Evolutionary conservation across 1,139 yeast genomes (phyloP).

Genomic region (Yamadazyma taylorii): DNA sequence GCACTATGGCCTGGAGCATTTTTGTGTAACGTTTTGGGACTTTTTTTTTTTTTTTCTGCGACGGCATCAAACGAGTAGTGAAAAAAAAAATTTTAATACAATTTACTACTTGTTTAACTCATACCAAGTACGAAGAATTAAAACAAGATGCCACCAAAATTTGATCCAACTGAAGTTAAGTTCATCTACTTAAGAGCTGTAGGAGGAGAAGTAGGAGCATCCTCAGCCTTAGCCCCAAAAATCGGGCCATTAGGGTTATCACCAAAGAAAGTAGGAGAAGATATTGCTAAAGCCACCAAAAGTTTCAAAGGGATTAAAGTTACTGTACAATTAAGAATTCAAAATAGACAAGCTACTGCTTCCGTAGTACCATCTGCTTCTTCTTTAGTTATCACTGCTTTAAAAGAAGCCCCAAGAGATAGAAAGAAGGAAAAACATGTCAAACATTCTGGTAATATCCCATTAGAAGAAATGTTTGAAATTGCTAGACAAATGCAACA

Average conservation of each 20-base stretch:
- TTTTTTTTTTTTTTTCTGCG: conserved; percentile 1
- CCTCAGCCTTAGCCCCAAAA: conserved; percentile 99
- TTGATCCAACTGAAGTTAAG: conserved; percentile 98
- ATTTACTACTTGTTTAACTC: conserved; percentile 8
- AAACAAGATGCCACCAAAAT: conserved; percentile 84
- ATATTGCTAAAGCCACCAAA: conserved; percentile 99
- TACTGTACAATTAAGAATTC: conserved; percentile 97
- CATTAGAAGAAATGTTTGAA: conserved; percentile 94
- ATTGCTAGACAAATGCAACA: conserved; percentile 97
- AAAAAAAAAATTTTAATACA: conserved; percentile 17
- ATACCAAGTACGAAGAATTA: conserved; percentile 9
- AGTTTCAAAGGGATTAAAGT: conserved; percentile 99
- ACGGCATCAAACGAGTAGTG: background rate
- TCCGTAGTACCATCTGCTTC: conserved; percentile 99
- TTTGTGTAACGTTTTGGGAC: conserved; percentile 3
- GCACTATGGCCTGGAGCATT: background rate
- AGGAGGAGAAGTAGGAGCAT: conserved; percentile 99
- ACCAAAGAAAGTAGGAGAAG: conserved; percentile 99
- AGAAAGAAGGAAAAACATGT: conserved; percentile 99
- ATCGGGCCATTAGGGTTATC: conserved; percentile 99
- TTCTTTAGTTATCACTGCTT: conserved; percentile 97
- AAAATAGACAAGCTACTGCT: conserved; percentile 99
- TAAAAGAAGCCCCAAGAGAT: conserved; percentile 99
- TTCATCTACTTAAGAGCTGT: conserved; percentile 99
- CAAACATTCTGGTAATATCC: conserved; percentile 99